These are phyloP conservation scores for Cytospora piceicola DNA, from an alignment of 2,329 filamentous ascomycete genomes.

Conservation along the genomic window DNA sequence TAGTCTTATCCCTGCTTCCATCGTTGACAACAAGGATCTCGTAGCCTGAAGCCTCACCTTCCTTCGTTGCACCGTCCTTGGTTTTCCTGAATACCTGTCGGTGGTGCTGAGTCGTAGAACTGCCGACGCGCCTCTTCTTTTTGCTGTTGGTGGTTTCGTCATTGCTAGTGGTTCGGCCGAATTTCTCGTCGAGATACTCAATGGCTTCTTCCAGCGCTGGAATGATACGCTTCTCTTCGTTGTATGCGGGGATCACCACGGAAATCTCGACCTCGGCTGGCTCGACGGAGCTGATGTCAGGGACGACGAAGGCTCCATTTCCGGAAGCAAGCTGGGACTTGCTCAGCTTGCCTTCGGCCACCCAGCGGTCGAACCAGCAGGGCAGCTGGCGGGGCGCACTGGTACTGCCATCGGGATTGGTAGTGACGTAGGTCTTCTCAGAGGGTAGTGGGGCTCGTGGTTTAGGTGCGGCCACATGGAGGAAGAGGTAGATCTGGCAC, in stretches of 20 bases:
- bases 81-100: slow-evolving; percentile 43
- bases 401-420: slow-evolving; percentile 64
- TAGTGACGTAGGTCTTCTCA: slow-evolving; percentile 85
- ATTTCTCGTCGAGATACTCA: slow-evolving; percentile 77
- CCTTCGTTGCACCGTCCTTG: slow-evolving; percentile 18
- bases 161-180: slow-evolving; percentile 56
- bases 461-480: slow-evolving; percentile 77
- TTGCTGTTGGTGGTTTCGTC: slow-evolving; percentile 35
- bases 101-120: slow-evolving; percentile 40
- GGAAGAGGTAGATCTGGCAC: slow-evolving; percentile 66
- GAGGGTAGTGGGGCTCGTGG: slow-evolving; percentile 74
- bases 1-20: slow-evolving; percentile 81
- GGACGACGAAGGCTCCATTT: slow-evolving; percentile 45
- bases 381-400: slow-evolving; percentile 61
- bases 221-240: slow-evolving; percentile 81
- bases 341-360: slow-evolving; percentile 60
- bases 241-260: slow-evolving; percentile 93
- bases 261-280: slow-evolving; percentile 83
- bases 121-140: slow-evolving; percentile 35
- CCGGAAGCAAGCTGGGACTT: slow-evolving; percentile 42
- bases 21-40: slow-evolving; percentile 94
- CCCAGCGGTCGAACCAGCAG: slow-evolving; percentile 85
- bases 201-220: slow-evolving; percentile 92
- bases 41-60: slow-evolving; percentile 65
- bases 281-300: slow-evolving; percentile 65